Evolutionary conservation across 805 yeast species (phyloP), one percentile per base, ranked within the genome.

Genomic region (Metschnikowia bowlesiae): DNA sequence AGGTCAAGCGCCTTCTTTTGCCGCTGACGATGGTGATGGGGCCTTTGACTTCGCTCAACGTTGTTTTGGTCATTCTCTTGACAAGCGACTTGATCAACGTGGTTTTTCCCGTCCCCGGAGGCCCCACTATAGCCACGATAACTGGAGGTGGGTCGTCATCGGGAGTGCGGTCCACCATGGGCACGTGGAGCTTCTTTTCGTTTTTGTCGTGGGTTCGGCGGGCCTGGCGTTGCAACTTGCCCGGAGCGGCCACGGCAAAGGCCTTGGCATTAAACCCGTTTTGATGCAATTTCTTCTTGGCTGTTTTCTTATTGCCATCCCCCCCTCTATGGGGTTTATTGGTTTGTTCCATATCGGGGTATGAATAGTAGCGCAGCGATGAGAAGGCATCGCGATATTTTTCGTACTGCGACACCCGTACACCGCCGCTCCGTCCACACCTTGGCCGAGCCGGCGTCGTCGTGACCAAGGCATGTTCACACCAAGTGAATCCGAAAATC

Each of bases 111-210:
- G 98, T 94, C 13, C 99, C 99, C 8, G 96, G 96, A 10, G 99
- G 99, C 0, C 99, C 99, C 10, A 94, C 97, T 7, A 94, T 96
- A 0, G 97, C 97, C 26, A 94, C 89, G 50, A 94, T 84, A 22
- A 94, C 85, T 39, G 99, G 99, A 18, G 97, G 97, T 4, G 98
- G 97, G 59, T 89, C 95, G 62, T 92, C 97, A 50, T 92, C 98
- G 0, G 98, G 97, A 0, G 97, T 90, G 59, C 98, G 78, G 66
- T 94, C 96, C 46, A 94, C 86, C 97, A 94, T 91, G 13, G 99
- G 98, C 18, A 91, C 97, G 74, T 94, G 98, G 63, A 87, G 79
- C 63, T 84, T 87, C 63, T 80, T 84, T 67, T 94, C 98, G 54
- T 83, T 79, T 48, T 81, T 76, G 63, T 94, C 99, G 56, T 86